Evolutionary conservation across 1,139 yeast species (phyloP), one percentile per base, ranked within the genome.

Genomic region (Candida sp.): DNA sequence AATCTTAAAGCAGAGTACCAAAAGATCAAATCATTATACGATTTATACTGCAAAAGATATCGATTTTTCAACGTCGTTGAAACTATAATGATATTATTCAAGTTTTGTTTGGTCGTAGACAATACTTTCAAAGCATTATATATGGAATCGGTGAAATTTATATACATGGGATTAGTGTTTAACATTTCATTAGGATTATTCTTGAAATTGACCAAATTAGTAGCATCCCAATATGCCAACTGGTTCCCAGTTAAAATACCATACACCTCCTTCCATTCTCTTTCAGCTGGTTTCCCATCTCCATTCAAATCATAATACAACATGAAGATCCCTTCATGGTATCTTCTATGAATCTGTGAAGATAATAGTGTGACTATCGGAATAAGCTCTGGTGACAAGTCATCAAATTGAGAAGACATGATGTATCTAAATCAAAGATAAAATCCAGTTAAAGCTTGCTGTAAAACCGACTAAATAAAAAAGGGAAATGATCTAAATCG

Each of bases 211-310:
- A 87, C 87, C 48, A 90, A 69, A 49, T 78, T 78, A 36, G 83
- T 84, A 1, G 96, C 95, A 62, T 89, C 91, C 97, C 97, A 91
- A 51, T 88, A 80, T 1, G 97, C 95, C 48, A 93, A 69, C 55
- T 90, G 96, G 47, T 90, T 87, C 12, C 99, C 99, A 6, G 89
- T 81, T 39, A 93, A 71, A 23, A 88, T 89, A 38, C 96, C 98
- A 62, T 87, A 93, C 15, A 90, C 97, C 62, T 93, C 97, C 47
- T 77, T 76, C 99, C 99, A 93, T 55, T 79, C 78, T 42, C 97
- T 74, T 43, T 85, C 89, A 0, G 82, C 79, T 0, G 96, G 93
- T 48, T 84, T 79, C 8, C 98, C 99, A 54, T 90, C 96, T 15
- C 87, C 79, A 56, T 82, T 82, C 52, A 86, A 68, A 55, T 86